Conservation (phyloP, 768 basidiomycete species). For the Boletellus ananas region DNA sequence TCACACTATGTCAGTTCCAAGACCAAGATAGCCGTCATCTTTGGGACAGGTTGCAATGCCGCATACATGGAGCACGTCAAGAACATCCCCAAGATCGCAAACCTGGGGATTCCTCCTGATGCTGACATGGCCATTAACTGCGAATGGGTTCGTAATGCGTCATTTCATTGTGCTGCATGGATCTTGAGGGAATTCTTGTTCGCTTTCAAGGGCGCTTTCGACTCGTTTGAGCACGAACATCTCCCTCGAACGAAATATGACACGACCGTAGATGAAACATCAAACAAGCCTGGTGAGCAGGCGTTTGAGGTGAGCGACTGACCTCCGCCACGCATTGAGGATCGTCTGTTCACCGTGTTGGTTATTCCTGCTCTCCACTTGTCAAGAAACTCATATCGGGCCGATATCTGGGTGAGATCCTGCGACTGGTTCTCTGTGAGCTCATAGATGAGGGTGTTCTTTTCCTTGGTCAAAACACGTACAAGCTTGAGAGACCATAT, state of each 20-base stretch:
- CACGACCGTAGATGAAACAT: conserved; percentile 82
- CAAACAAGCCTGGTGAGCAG: conserved; percentile 96
- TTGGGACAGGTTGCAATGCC: conserved; percentile 97
- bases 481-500: conserved; percentile 94
- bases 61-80: conserved; percentile 93
- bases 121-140: conserved; percentile 94
- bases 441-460: conserved; percentile 95
- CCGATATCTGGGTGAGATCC: conserved; percentile 92
- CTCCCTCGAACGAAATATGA: conserved; percentile 96
- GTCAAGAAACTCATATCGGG: conserved; percentile 90
- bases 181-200: not conserved
- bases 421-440: conserved; percentile 92
- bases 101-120: conserved; percentile 61
- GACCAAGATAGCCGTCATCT: conserved; percentile 94
- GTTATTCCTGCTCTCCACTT: not conserved
- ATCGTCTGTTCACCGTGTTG: not conserved
- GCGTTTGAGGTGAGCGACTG: conserved; percentile 69
- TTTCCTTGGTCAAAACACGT: conserved; percentile 97
- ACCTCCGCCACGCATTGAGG: not conserved
- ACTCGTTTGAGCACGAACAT: conserved; percentile 92
- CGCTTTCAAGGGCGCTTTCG: conserved; percentile 80
- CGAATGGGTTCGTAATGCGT: conserved; percentile 70
- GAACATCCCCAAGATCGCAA: conserved; percentile 80
- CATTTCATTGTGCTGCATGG: not conserved
- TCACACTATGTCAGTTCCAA: conserved; percentile 90